Percentiles rank a stretch among this genome's conserved stretches.
These are phyloP conservation scores for Crithidia thermophila DNA, from an alignment of 208 protist species.

Conservation along the genomic window DNA sequence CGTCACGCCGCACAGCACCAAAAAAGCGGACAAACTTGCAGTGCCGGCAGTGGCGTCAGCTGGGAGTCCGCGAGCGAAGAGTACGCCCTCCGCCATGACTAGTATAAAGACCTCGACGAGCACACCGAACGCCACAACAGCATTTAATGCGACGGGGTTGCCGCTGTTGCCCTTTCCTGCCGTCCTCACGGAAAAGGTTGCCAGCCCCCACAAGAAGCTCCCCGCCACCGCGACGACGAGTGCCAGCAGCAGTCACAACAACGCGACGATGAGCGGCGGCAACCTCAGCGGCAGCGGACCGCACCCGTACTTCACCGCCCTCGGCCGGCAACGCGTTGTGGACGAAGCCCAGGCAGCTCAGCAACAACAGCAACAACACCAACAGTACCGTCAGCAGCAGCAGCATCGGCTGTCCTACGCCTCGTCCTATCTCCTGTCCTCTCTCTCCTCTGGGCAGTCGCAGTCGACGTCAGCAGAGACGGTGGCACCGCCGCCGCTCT, in stretches of 20 bases:
- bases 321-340: not conserved
- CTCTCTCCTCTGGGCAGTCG: not conserved
- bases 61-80: too few relatives aligned
- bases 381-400: not conserved
- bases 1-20: not conserved
- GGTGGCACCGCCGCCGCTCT: not conserved
- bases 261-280: too few relatives aligned
- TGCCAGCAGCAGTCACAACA: not conserved
- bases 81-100: too few relatives aligned
- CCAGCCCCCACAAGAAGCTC: too few relatives aligned
- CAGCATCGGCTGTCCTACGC: constrained; percentile 2
- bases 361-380: constrained; percentile 5
- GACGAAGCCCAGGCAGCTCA: not conserved
- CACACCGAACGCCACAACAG: too few relatives aligned
- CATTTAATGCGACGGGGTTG: not conserved
- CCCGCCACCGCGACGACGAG: too few relatives aligned
- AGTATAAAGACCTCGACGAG: too few relatives aligned
- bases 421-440: not conserved
- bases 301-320: not conserved
- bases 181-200: not conserved
- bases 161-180: not conserved
- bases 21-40: not conserved
- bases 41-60: not conserved
- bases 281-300: too few relatives aligned
- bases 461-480: not conserved